Percentiles rank a stretch among this genome's conserved stretches.
Evolutionary conservation across 345 rosid genomes (phyloP).

Genomic region (Hypericum androsaemum): DNA sequence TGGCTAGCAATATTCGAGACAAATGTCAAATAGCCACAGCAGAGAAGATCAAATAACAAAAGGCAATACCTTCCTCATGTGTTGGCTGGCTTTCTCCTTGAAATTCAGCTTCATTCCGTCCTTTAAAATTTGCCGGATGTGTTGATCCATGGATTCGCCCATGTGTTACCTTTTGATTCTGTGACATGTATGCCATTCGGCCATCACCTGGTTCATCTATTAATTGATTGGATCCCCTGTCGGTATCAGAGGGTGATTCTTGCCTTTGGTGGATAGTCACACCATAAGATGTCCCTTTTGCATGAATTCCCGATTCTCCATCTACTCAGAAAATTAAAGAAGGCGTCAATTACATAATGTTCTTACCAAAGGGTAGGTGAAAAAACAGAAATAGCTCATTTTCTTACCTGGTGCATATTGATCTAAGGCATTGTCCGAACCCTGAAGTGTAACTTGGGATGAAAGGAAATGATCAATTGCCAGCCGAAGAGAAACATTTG

Average conservation of each 20-base stretch:
- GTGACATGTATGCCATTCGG: not conserved
- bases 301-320: slow-evolving; percentile 51
- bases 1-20: not conserved
- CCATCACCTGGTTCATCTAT: slow-evolving; percentile 14
- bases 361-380: not conserved
- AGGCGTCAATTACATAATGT: not conserved
- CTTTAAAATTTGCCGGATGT: slow-evolving; percentile 11
- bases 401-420: slow-evolving; percentile 34
- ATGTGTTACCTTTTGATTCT: slow-evolving; percentile 11
- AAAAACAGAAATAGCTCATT: not conserved
- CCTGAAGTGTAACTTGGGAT: slow-evolving; percentile 19
- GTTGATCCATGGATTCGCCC: slow-evolving; percentile 16
- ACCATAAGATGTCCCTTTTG: slow-evolving; percentile 26
- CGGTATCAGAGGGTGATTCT: slow-evolving; percentile 20
- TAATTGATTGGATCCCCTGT: slow-evolving; percentile 31
- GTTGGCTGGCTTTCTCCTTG: slow-evolving; percentile 33
- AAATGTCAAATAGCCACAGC: not conserved
- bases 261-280: slow-evolving; percentile 22
- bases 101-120: slow-evolving; percentile 22
- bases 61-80: slow-evolving; percentile 28
- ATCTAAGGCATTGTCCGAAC: slow-evolving; percentile 20
- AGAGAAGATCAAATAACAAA: not conserved
- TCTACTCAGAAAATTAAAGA: slow-evolving; percentile 18
- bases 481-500: slow-evolving; percentile 42
- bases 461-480: slow-evolving; percentile 33